Percentiles rank a stretch among this genome's conserved stretches.
phyloP scores from a whole-genome alignment of 176 grass and related monocot genomes.

The Ananas comosus region DNA sequence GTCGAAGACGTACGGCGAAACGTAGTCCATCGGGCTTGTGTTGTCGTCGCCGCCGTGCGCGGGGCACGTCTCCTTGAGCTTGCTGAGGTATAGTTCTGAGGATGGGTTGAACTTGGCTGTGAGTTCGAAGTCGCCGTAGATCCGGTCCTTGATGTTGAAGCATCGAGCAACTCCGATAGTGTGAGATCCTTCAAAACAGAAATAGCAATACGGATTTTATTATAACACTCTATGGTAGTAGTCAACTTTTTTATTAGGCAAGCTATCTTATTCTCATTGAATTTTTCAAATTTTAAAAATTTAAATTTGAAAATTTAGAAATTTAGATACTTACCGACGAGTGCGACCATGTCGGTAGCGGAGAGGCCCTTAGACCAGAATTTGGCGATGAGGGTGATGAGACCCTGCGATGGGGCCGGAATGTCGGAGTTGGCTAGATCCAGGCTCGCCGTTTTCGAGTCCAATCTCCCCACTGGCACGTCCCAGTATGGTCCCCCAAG shows the following conservation, averaged over 20 bases:
- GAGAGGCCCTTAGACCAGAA: conserved; percentile 89
- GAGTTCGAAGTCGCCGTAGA: conserved; percentile 65
- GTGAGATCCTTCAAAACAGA: conserved; percentile 42
- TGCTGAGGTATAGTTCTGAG: conserved; percentile 50
- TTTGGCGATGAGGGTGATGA: conserved; percentile 75
- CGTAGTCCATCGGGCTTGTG: conserved; percentile 63
- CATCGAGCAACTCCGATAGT: conserved; percentile 82
- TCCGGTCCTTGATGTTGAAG: conserved; percentile 58
- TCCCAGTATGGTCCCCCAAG: conserved; percentile 95
- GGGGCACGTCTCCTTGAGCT: conserved; percentile 73
- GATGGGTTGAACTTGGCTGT: conserved; percentile 50
- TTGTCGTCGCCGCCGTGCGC: conserved; percentile 54
- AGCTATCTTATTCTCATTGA: too few relatives aligned
- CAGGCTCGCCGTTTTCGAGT: conserved; percentile 73
- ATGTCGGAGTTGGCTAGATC: conserved; percentile 82
- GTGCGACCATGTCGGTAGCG: conserved; percentile 89
- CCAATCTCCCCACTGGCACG: conserved; percentile 81
- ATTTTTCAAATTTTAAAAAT: too few relatives aligned
- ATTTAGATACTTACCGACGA: conserved; percentile 52
- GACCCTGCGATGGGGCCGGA: conserved; percentile 65
- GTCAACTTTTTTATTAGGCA: too few relatives aligned
- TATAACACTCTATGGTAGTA: too few relatives aligned
- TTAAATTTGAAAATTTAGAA: background rate
- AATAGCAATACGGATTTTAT: background rate
- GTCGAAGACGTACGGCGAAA: conserved; percentile 51